Evolutionary conservation across 225 moss, liverwort and hornwort genomes (phyloP).

Genomic region (Rhytidiadelphus loreus): DNA sequence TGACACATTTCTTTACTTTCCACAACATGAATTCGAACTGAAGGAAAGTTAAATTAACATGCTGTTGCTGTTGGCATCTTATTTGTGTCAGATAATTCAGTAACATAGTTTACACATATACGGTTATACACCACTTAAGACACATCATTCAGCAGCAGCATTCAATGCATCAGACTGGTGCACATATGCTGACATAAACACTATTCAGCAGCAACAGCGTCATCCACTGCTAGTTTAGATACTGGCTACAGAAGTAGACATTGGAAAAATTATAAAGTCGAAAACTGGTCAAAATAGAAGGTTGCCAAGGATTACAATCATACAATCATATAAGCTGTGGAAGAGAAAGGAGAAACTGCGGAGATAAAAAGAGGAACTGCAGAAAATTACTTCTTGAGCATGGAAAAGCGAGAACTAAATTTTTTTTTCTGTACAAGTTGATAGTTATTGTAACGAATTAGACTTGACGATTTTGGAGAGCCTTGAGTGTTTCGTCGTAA

Average conservation of each 20-base stretch:
- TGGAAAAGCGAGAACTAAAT: not conserved
- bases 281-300: not conserved
- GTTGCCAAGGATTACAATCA: not conserved
- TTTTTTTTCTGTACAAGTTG: constrained; percentile 15
- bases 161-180: not conserved
- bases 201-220: not conserved
- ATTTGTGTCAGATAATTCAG: not conserved
- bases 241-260: not conserved
- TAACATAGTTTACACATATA: not conserved
- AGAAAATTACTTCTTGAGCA: not conserved
- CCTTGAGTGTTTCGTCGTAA: not conserved
- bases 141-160: not conserved
- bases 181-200: not conserved
- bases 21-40: not conserved
- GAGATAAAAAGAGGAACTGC: not conserved
- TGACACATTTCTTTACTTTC: not conserved
- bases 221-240: not conserved
- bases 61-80: not conserved
- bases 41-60: not conserved
- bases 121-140: no score
- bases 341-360: not conserved
- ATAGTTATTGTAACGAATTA: constrained; percentile 22
- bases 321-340: constrained; percentile 3
- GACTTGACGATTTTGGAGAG: not conserved
- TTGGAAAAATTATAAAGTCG: not conserved